These are phyloP conservation scores for Perkinsela sp. DNA, from an alignment of 208 protist species.

Conservation along the genomic window DNA sequence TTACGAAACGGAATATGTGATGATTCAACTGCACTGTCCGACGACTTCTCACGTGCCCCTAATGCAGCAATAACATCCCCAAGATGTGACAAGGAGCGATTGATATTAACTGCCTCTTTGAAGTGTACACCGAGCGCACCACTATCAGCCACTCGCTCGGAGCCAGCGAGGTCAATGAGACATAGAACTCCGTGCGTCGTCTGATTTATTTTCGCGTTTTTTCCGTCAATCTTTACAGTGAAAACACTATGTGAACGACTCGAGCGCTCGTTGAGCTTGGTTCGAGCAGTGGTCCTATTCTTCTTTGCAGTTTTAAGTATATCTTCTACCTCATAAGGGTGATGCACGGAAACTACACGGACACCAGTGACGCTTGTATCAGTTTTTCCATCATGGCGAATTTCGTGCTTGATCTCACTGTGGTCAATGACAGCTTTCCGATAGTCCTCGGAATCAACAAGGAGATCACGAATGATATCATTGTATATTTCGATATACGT, in stretches of 20 bases:
- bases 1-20: conserved; percentile 49
- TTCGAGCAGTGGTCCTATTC: conserved; percentile 37
- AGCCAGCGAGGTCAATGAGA: conserved; percentile 74
- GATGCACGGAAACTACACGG: conserved; percentile 10
- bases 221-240: conserved; percentile 27
- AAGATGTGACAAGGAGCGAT: conserved; percentile 48
- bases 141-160: conserved; percentile 61
- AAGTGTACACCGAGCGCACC: conserved; percentile 49
- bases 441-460: conserved; percentile 25
- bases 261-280: conserved; percentile 52
- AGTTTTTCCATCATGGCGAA: conserved; percentile 4
- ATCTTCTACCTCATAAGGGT: conserved; percentile 19
- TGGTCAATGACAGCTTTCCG: conserved; percentile 12
- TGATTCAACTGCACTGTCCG: conserved; percentile 2
- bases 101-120: conserved; percentile 71
- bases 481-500: conserved; percentile 70
- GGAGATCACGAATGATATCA: conserved; percentile 49
- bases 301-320: conserved; percentile 21
- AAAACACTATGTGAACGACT: conserved; percentile 68
- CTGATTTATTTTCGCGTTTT: conserved; percentile 23
- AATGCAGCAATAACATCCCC: conserved; percentile 70
- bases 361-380: conserved; percentile 30
- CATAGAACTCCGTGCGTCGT: conserved; percentile 36
- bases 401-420: conserved; percentile 10
- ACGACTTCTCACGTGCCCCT: conserved; percentile 3